Evolutionary conservation across 768 basidiomycete species (phyloP).

Genomic region (Mycena capillaripes): DNA sequence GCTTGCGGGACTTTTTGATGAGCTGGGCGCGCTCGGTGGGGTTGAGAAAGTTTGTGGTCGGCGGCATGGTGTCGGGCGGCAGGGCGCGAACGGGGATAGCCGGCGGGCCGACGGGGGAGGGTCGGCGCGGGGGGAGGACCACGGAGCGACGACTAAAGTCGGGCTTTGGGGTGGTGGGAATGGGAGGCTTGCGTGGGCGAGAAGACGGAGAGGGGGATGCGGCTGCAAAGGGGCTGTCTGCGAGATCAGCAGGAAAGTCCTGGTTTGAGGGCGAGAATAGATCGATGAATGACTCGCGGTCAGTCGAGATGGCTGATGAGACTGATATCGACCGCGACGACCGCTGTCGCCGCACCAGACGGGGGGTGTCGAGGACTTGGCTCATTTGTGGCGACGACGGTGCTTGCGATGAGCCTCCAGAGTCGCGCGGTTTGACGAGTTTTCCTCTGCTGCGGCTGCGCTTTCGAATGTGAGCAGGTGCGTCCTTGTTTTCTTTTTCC

Average conservation of each 20-base stretch:
- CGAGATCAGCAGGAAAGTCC: constrained; percentile 1
- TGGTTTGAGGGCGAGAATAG: constrained; percentile 28
- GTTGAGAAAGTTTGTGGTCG: constrained; percentile 77
- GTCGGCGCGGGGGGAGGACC: background rate
- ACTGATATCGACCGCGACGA: constrained; percentile 42
- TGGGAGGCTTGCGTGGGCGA: constrained; percentile 56
- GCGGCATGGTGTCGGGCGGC: constrained; percentile 56
- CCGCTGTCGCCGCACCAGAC: background rate
- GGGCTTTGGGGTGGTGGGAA: constrained; percentile 64
- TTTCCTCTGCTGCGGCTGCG: constrained; percentile 22
- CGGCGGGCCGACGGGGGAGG: constrained; percentile 12
- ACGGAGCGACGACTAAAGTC: constrained; percentile 47
- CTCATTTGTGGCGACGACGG: constrained; percentile 11
- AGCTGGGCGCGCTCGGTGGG: constrained; percentile 79
- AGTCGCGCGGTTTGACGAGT: constrained; percentile 23
- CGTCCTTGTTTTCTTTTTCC: background rate
- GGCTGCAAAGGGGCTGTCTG: constrained; percentile 29
- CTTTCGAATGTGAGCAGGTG: no score
- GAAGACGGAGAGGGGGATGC: constrained; percentile 42
- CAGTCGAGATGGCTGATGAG: constrained; percentile 39
- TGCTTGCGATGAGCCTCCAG: background rate
- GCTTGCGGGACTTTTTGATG: constrained; percentile 80
- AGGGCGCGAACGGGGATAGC: constrained; percentile 24
- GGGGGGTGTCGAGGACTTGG: background rate
- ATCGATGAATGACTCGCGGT: constrained; percentile 38